Base-by-base conservation (phyloP, 208 protist genomes). In the Wallacemonas collosoma region DNA sequence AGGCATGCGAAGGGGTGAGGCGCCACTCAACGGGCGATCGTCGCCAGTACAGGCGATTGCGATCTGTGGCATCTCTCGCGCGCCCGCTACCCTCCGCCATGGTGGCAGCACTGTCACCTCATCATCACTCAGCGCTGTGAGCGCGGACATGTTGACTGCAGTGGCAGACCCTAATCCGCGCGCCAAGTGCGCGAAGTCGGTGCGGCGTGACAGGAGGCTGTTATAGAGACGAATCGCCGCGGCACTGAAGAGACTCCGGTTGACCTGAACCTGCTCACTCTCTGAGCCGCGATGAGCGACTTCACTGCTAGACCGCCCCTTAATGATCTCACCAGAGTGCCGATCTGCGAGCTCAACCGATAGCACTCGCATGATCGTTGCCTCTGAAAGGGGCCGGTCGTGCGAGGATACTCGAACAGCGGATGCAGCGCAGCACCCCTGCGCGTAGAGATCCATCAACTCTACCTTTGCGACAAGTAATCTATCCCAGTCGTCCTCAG, bases 171-270 rank as follows among this genome's bases (percentile, higher is more conserved):
- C 60, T 7, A 65, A 41, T 36, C 15, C 7, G 6, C 38, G 60
- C 12, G 60, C 60, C 6, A 65, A 65, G 12, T 4, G 12, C 43
- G 44, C 15, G 60, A 65, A 65, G 41, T 65, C 60, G 3, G 36
- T 36, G 11, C 60, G 43, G 14, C 41, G 60, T 8, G 38, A 6
- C n/a, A 4, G 6, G 15, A 65, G 41, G 43, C 6, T 65, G 40
- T 44, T 17, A 47, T 53, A 65, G n/a, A 65, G 60, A 26, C 60
- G 60, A 6, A 41, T 51, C 3, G 43, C 60, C 14, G 60, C 60
- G 4, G 60, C 43, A 35, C 14, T 17, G 60, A 65, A 65, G n/a
- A 65, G 60, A 35, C 60, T 12, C 2, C 60, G 8, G 14, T 65
- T 35, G 12, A 39, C 60, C n/a, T 4, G 40, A 14, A 14, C 60